Base-by-base conservation (phyloP, 2,329 filamentous ascomycete species). In the Cercospora brassicicola region DNA sequence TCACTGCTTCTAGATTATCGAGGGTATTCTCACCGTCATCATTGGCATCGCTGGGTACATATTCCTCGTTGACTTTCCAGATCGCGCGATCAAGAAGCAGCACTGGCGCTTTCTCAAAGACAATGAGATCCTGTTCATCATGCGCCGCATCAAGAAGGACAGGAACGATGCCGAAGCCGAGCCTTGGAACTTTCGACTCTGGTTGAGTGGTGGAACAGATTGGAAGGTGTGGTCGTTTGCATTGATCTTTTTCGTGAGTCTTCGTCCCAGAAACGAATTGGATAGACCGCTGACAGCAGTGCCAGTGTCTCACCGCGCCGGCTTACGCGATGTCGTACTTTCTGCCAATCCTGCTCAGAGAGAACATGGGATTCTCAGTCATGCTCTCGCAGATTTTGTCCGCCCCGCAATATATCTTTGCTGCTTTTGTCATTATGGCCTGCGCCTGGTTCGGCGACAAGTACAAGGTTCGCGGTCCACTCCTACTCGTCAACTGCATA, bases 301-400 rank as follows among this genome's bases (percentile, higher is more conserved):
- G 9, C 8, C 8, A 59, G 55, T 59, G 55, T n/a, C 55, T 59
- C 28, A 59, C 55, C 0, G 90, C 90, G 15, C 86, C 91, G 61
- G 85, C 85, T 2, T 94, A 94, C 76, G 88, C 91, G 0, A 85
- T 94, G 11, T 89, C 90, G 1, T 94, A 91, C 78, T 94, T 94
- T 76, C 80, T 94, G 4, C 91, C 92, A 8, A 87, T 94, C 75
- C 91, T 95, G 73, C 86, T 96, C 9, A 75, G 75, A 7, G 72
- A 79, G 13, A 84, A 84, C n/a, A 86, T 94, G 82, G 85, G 86
- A 13, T 93, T 91, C 81, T 82, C 79, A 51, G 81, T 89, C 2
- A 89, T 84, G 6, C 82, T 82, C 51, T 82, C 90, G 0, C 90
- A 93, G 78, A 91, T 90, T 76, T 86, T 94, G 3, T 84, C 90